A percentile compares a stretch with the other conserved stretches of the same genome.
Evolutionary conservation across 805 yeast species (phyloP).

Genomic region (Myxozyma monticola): DNA sequence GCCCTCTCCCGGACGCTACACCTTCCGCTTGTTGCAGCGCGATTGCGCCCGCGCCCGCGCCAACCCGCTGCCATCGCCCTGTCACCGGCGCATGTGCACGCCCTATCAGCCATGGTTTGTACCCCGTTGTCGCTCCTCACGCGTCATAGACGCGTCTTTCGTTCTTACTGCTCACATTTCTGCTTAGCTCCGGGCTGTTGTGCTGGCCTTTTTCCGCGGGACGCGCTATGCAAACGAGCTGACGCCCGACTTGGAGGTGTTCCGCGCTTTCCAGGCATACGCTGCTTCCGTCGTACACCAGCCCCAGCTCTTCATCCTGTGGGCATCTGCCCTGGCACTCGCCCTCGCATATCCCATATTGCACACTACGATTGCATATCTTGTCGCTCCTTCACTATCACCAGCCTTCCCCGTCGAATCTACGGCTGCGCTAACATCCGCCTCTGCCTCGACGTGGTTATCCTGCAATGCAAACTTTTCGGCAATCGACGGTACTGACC

Average conservation of each 20-base stretch:
- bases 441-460: conserved; percentile 24
- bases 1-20: too few relatives aligned
- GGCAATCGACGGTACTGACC: not conserved
- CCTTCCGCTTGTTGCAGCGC: too few relatives aligned
- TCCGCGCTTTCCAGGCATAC: conserved; percentile 12
- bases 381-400: conserved; percentile 30
- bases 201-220: conserved; percentile 29
- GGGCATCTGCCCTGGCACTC: conserved; percentile 51
- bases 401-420: not conserved
- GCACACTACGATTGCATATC: conserved; percentile 38
- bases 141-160: too few relatives aligned
- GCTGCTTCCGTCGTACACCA: conserved; percentile 40
- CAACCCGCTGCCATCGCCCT: too few relatives aligned
- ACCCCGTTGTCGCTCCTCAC: too few relatives aligned
- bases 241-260: conserved; percentile 13
- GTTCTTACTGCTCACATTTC: too few relatives aligned
- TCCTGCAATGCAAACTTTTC: not conserved
- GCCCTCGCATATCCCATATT: conserved; percentile 53
- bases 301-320: conserved; percentile 48
- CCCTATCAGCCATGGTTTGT: too few relatives aligned
- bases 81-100: too few relatives aligned
- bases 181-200: conserved; percentile 28
- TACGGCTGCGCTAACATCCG: conserved; percentile 24
- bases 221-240: conserved; percentile 23
- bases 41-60: too few relatives aligned